Evolutionary conservation across 2,329 filamentous ascomycete genomes (phyloP), one percentile per base, ranked within the genome.

Genomic region (Sporothrix euskadiensis): DNA sequence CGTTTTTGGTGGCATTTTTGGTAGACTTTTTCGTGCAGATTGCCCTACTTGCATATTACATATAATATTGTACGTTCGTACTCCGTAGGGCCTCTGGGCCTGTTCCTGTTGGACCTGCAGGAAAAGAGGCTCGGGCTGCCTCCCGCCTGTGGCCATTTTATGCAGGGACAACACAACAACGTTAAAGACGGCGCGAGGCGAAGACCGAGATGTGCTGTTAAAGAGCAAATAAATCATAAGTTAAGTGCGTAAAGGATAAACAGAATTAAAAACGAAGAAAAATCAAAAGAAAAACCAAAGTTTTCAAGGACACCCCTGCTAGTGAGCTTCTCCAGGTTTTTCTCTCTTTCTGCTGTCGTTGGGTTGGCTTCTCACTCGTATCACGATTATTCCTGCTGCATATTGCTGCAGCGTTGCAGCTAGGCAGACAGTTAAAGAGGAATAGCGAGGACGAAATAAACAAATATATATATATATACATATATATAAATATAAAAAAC

Each of bases 111-210:
- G 41, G 14, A 52, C 61, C 65, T 68, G 44, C 65, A 68, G 35
- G 35, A 35, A 35, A 35, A 35, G 65, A 32, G 5, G 7, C 22
- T 26, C 63, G 44, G 65, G 65, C 65, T 68, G 65, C 65, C 65
- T 68, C 65, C 65, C 61, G 12, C 39, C 39, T 47, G 32, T 41
- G n/a, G 35, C 35, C 16, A 44, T 26, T 22, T 22, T 68, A 44
- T 68, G 65, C 65, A 68, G 65, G 47, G 65, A 69, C 66, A 69
- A 69, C 47, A 30, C 47, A 69, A 30, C 65, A 54, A 35, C 22
- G 22, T 14, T 9, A 14, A 49, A 49, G 19, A 30, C 61, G 32
- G 61, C 39, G 35, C 35, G 44, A 68, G 65, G 65, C 65, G 65
- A 68, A 52, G 14, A 16, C 65, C 26, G 65, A n/a, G 66, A 69